phyloP scores from a whole-genome alignment of 2,329 filamentous ascomycete genomes.

The Arthrinium phaeospermum region DNA sequence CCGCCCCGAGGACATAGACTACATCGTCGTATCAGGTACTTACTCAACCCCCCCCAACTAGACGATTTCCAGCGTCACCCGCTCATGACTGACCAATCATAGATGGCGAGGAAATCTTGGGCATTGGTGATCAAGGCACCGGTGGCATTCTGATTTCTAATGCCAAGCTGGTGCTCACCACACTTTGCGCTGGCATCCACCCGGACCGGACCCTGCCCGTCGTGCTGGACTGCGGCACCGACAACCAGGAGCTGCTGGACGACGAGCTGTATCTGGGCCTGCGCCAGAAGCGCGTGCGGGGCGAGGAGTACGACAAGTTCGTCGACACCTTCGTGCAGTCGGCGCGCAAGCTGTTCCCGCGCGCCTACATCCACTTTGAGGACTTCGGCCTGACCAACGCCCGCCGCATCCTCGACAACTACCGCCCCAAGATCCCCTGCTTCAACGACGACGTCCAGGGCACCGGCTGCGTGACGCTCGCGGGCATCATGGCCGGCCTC shows the following conservation, averaged over 20 bases:
- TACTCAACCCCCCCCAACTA: slow-evolving; percentile 23
- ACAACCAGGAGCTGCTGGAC: slow-evolving; percentile 76
- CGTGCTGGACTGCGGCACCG: slow-evolving; percentile 83
- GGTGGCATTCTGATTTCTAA: slow-evolving; percentile 84
- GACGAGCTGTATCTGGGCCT: slow-evolving; percentile 84
- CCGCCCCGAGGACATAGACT: slow-evolving; percentile 75
- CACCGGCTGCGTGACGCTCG: slow-evolving; percentile 85
- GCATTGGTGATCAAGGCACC: slow-evolving; percentile 88
- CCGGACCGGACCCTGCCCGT: slow-evolving; percentile 80
- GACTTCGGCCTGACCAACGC: slow-evolving; percentile 84
- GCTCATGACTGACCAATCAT: slow-evolving; percentile 19
- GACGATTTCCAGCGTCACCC: neutral
- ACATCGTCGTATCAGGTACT: slow-evolving; percentile 83
- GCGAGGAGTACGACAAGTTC: slow-evolving; percentile 77
- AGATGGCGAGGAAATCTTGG: slow-evolving; percentile 76
- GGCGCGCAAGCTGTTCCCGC: slow-evolving; percentile 73
- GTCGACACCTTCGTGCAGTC: slow-evolving; percentile 75
- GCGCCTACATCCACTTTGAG: slow-evolving; percentile 87
- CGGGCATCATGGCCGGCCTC: slow-evolving; percentile 78
- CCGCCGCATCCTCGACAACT: slow-evolving; percentile 76
- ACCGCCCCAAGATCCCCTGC: slow-evolving; percentile 75
- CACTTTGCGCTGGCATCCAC: slow-evolving; percentile 85
- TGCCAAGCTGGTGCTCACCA: slow-evolving; percentile 83
- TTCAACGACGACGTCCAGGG: slow-evolving; percentile 95
- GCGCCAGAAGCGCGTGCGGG: slow-evolving; percentile 67